These are phyloP conservation scores for Boletus subluridellus DNA, from an alignment of 1,284 basidiomycete species.

Conservation along the genomic window DNA sequence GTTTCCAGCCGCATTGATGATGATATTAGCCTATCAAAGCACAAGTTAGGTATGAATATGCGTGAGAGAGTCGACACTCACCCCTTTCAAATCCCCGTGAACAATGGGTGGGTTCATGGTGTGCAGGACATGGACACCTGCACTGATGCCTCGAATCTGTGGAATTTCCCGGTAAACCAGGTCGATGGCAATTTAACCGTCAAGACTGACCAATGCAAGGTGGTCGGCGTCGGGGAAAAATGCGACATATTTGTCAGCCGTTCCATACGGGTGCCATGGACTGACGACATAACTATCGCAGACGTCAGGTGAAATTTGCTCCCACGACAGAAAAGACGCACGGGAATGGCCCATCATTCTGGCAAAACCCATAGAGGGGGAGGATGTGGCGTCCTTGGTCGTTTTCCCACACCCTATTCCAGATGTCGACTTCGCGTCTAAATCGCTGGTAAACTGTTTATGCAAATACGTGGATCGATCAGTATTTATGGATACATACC, in stretches of 20 bases:
- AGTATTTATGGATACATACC: constrained; percentile 27
- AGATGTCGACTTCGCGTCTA: constrained; percentile 51
- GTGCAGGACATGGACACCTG: constrained; percentile 49
- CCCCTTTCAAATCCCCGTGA: constrained; percentile 54
- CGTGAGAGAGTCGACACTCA: constrained; percentile 25
- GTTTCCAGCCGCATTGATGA: constrained; percentile 44
- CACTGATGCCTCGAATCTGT: constrained; percentile 46
- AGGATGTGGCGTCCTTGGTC: constrained; percentile 51
- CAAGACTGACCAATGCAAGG: constrained; percentile 36
- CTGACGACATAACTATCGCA: constrained; percentile 49
- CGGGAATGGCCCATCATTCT: constrained; percentile 53
- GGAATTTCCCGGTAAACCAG: neutral
- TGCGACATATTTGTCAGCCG: constrained; percentile 46
- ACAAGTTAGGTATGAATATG: constrained; percentile 4
- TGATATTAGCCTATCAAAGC: constrained; percentile 47
- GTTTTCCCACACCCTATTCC: constrained; percentile 50
- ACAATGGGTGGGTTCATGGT: constrained; percentile 47
- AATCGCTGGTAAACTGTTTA: constrained; percentile 41
- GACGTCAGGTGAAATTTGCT: neutral
- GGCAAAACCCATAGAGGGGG: constrained; percentile 54
- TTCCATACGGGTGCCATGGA: constrained; percentile 56
- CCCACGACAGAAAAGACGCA: constrained; percentile 23
- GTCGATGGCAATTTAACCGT: neutral
- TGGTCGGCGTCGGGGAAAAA: constrained; percentile 40
- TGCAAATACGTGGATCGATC: neutral